Evolutionary conservation across 2,329 filamentous ascomycete genomes (phyloP).

Genomic region (Neonectria sp.): DNA sequence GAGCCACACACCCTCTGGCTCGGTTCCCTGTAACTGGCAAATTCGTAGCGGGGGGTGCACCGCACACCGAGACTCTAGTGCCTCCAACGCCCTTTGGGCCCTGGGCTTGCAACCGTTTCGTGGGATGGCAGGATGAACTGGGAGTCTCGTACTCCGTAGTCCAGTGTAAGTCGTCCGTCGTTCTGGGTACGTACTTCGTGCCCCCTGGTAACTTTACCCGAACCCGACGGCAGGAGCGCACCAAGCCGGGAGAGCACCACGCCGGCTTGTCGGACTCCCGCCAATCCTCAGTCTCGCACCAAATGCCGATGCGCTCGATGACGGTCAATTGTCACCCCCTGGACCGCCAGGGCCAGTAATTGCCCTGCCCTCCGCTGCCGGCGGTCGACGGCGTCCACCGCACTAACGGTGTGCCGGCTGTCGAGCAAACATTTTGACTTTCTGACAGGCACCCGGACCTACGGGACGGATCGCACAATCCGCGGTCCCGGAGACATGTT

Average conservation of each 20-base stretch:
- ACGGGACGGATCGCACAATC: conserved; percentile 30
- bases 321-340: conserved; percentile 5
- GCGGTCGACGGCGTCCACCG: conserved; percentile 11
- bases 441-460: conserved; percentile 20
- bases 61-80: neutral
- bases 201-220: neutral
- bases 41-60: conserved; percentile 5
- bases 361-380: conserved; percentile 22
- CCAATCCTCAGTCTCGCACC: conserved; percentile 10
- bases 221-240: conserved; percentile 7
- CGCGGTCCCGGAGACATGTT: conserved; percentile 22
- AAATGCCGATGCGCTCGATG: conserved; percentile 7
- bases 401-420: conserved; percentile 19
- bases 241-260: conserved; percentile 13
- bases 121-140: conserved; percentile 1
- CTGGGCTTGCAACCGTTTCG: conserved; percentile 7
- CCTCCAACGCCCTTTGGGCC: neutral
- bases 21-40: neutral
- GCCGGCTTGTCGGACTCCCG: conserved; percentile 14
- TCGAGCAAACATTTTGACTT: conserved; percentile 23
- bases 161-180: no score
- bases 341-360: conserved; percentile 29
- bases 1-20: conserved; percentile 2
- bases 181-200: neutral
- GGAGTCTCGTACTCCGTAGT: neutral